Conservation (phyloP, 495 filamentous ascomycete species). For the Aspergillus haitiensis region DNA sequence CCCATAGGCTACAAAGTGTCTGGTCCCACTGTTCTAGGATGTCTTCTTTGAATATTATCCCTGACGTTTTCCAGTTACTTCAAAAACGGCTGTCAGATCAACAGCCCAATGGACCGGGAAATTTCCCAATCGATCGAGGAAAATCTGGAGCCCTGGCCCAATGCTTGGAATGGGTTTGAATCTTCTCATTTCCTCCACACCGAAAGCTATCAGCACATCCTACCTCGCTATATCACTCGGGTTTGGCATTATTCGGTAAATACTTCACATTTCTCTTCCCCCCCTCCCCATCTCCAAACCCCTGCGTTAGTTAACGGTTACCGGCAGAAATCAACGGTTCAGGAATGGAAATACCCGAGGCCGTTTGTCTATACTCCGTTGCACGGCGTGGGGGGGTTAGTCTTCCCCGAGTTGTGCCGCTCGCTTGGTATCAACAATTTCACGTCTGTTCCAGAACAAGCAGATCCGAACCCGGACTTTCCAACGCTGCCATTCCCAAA, state of each 20-base stretch:
- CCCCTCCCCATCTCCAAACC: no score
- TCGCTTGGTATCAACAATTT: constrained; percentile 47
- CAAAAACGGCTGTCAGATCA: constrained; percentile 69
- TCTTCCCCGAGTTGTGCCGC: constrained; percentile 45
- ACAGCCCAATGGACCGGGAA: constrained; percentile 60
- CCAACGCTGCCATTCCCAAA: constrained; percentile 72
- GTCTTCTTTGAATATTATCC: constrained; percentile 2
- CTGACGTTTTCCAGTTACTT: constrained; percentile 51
- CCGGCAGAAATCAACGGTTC: constrained; percentile 39
- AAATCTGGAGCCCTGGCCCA: constrained; percentile 55
- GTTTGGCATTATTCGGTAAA: constrained; percentile 44
- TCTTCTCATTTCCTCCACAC: constrained; percentile 43
- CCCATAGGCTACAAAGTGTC: constrained; percentile 65
- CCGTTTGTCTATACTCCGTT: constrained; percentile 69
- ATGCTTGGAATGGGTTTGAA: constrained; percentile 51
- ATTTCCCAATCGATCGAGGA: constrained; percentile 61
- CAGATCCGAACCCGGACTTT: constrained; percentile 65
- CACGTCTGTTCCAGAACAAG: constrained; percentile 51
- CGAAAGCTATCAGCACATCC: constrained; percentile 41
- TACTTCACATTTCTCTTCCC: not conserved
- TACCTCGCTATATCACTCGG: constrained; percentile 44
- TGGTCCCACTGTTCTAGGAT: constrained; percentile 17
- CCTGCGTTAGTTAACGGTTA: constrained; percentile 16
- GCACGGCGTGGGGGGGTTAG: constrained; percentile 63
- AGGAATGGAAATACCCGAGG: constrained; percentile 29